phyloP scores from a whole-genome alignment of 306 rosid species.

The Heteromeles arbutifolia region DNA sequence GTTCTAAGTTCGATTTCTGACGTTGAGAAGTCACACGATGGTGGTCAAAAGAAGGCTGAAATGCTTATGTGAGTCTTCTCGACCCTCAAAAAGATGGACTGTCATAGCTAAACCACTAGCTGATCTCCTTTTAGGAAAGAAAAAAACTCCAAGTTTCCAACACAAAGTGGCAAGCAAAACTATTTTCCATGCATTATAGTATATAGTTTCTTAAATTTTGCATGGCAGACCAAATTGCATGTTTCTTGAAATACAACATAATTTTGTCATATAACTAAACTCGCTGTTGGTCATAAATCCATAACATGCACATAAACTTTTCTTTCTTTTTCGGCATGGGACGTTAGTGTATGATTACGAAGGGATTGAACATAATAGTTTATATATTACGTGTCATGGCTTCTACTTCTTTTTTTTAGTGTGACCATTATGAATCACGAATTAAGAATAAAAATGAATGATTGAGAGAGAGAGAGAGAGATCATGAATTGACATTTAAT shows the following conservation, averaged over 20 bases:
- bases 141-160: conserved; percentile 10
- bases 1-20: no score
- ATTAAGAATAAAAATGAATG: no score
- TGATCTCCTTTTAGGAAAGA: no score
- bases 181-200: neutral
- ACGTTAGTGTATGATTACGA: neutral
- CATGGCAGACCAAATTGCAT: conserved; percentile 28
- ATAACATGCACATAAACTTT: neutral
- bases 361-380: neutral
- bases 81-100: no score
- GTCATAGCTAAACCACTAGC: accelerated
- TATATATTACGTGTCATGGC: neutral
- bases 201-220: neutral
- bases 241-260: conserved; percentile 12
- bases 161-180: conserved; percentile 3
- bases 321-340: conserved; percentile 22
- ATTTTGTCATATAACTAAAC: neutral
- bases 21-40: no score
- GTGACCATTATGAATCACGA: neutral
- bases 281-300: neutral
- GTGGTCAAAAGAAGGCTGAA: no score
- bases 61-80: no score
- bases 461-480: no score
- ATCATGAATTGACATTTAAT: neutral
- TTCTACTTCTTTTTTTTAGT: neutral